Evolutionary conservation across 1,284 basidiomycete species (phyloP), one percentile per base, ranked within the genome.

Genomic region (Sporisorium sorghi): DNA sequence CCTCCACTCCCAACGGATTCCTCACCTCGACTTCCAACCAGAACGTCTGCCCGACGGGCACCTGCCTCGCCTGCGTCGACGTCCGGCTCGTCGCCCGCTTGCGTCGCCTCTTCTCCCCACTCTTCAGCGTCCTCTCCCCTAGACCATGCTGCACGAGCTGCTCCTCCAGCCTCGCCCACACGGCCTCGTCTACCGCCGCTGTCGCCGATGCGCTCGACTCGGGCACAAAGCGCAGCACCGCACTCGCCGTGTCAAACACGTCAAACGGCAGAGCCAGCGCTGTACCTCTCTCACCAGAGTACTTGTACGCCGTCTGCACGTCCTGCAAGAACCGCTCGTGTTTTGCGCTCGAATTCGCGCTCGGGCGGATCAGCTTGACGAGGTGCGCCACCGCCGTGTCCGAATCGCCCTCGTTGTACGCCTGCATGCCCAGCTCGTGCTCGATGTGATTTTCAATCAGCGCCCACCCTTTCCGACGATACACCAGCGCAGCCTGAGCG

Each of bases 351-450:
- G 55, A 57, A 14, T 53, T 56, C 2, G 32, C 55, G 10, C 61
- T 64, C 3, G 70, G 70, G 12, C 76, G 62, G 2, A 83, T 39
- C 8, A 82, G 55, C 7, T 55, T 49, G 43, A 88, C 57, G 51
- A 87, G 87, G 62, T 88, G 85, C 32, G 83, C 77, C 0, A 87
- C 83, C 0, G 88, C 87, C 0, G 84, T 81, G 17, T 84, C 84
- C 23, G 86, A 84, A 50, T 87, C 78, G 9, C 87, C 87, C 8
- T 86, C 79, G 10, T 86, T 87, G 78, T 87, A 88, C 0, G 87
- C 87, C 60, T 88, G 87, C 48, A 87, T 77, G 5, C 86, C 87
- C 6, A 88, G 84, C 37, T 86, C 85, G 60, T 87, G 86, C 51
- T 87, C 86, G 24, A 88, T 83, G 50, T 87, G 84, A 51, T 86